Evolutionary conservation across 352 stramenopile genomes (phyloP).

Genomic region (Phytophthora sp.): DNA sequence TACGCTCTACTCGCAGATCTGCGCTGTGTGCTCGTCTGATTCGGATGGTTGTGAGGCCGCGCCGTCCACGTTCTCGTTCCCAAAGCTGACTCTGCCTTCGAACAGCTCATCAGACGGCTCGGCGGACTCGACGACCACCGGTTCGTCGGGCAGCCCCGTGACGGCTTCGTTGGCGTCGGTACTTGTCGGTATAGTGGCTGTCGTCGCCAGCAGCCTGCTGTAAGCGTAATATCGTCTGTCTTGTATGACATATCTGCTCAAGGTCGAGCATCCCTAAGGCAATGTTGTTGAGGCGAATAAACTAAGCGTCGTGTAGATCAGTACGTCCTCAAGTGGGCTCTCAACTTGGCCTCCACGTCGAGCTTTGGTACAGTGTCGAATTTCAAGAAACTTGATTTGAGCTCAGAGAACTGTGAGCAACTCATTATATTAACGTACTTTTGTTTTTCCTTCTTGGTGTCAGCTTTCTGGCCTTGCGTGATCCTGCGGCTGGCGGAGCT

Average conservation of each 20-base stretch:
- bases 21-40: slow-evolving; percentile 45
- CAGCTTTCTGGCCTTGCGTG: neutral
- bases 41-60: slow-evolving; percentile 14
- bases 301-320: slow-evolving; percentile 2
- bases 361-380: slow-evolving; percentile 1
- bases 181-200: slow-evolving; percentile 45
- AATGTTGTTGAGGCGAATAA: slow-evolving; percentile 5
- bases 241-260: slow-evolving; percentile 5
- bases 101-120: slow-evolving; percentile 14
- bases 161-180: slow-evolving; percentile 34
- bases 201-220: slow-evolving; percentile 51
- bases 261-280: neutral
- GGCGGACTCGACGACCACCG: slow-evolving; percentile 2
- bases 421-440: slow-evolving; percentile 15
- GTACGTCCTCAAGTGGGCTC: neutral
- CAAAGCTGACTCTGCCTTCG: slow-evolving; percentile 33
- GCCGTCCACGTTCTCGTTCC: slow-evolving; percentile 19
- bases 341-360: neutral
- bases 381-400: slow-evolving; percentile 4
- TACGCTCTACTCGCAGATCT: slow-evolving; percentile 68
- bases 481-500: too few species aligned
- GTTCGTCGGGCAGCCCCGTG: slow-evolving; percentile 25
- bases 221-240: slow-evolving; percentile 31
- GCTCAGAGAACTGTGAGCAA: neutral
- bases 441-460: slow-evolving; percentile 1